Evolutionary conservation across 2,329 filamentous ascomycete genomes (phyloP).

Genomic region (Fusarium pseudocircinatum): DNA sequence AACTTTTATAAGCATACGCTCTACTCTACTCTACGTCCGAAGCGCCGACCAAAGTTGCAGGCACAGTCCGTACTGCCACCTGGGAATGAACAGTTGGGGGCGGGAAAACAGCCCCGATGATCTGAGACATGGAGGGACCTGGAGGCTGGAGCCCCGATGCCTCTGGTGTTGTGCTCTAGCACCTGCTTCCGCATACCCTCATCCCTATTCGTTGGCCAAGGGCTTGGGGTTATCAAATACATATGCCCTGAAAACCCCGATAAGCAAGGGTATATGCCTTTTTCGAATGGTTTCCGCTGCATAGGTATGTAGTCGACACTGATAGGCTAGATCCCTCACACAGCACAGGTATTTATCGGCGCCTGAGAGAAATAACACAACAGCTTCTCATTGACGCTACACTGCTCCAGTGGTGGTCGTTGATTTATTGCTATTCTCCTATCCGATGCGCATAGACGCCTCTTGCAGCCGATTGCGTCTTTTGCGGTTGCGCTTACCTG

Average conservation of each 20-base stretch:
- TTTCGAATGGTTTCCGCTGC: conserved; percentile 17
- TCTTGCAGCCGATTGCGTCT: conserved; percentile 4
- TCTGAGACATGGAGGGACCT: conserved; percentile 21
- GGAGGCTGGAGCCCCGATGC: neutral
- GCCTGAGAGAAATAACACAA: conserved; percentile 7
- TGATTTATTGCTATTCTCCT: conserved; percentile 1
- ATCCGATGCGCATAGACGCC: neutral
- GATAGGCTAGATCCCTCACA: neutral
- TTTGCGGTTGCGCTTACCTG: neutral
- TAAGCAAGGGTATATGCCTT: conserved; percentile 22
- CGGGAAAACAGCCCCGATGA: neutral
- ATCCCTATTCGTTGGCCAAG: conserved; percentile 26
- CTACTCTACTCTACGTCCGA: neutral
- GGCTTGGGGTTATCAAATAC: conserved; percentile 9
- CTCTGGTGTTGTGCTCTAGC: conserved; percentile 17
- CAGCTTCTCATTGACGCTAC: conserved; percentile 3
- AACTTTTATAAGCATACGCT: neutral
- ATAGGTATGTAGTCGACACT: conserved; percentile 10
- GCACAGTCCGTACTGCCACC: neutral
- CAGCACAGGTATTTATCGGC: neutral
- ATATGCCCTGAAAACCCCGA: conserved; percentile 15
- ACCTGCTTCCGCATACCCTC: conserved; percentile 25
- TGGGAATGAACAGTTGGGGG: neutral
- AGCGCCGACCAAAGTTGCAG: neutral
- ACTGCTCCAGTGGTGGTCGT: neutral